Evolutionary conservation across 2,329 filamentous ascomycete species (phyloP), one percentile per base, ranked within the genome.

Genomic region (Ophiostoma triangulosporum): DNA sequence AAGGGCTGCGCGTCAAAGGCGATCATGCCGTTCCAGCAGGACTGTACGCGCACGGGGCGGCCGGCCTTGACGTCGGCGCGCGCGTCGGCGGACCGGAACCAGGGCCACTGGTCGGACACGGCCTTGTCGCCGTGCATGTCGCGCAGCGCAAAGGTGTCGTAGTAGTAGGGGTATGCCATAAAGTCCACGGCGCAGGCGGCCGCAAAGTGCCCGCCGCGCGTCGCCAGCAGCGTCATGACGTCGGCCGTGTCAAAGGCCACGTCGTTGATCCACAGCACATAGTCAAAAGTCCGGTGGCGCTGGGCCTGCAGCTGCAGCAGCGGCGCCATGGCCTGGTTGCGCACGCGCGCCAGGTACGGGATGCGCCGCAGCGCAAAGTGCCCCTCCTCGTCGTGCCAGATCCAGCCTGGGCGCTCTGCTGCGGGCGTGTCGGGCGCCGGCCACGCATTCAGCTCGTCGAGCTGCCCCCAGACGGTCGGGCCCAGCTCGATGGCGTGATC

Each of bases 1-100:
- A 76, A 78, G 1, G 75, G 72, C 4, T 62, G 63, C 0, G 74
- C 68, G 50, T 68, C 66, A 54, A 68, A 70, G 48, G 61, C 68
- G 59, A 72, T 72, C 62, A 83, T 77, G 45, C 81, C 82, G 59
- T 85, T 84, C 81, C 81, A 86, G 64, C 82, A 86, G 40, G 77
- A 81, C n/a, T 67, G 65, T 1, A 86, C 81, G 1, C 74, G 76
- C 1, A 83, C 70, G 0, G 80, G 76, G 11, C 67, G 63, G 58
- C 73, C 71, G 20, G 62, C 64, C 57, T 73, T 70, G 22, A 81
- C 68, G 1, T 77, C 73, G 26, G 71, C 62, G 24, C 68, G 64
- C 9, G 71, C 66, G 1, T 60, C 59, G 9, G 62, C 64, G 11
- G 60, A 71, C 27, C 73, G 69, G 60, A 83, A 83, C 67, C 77